These are phyloP conservation scores for Omphalotus guepiniiformis DNA, from an alignment of 768 basidiomycete genomes.

Conservation along the genomic window DNA sequence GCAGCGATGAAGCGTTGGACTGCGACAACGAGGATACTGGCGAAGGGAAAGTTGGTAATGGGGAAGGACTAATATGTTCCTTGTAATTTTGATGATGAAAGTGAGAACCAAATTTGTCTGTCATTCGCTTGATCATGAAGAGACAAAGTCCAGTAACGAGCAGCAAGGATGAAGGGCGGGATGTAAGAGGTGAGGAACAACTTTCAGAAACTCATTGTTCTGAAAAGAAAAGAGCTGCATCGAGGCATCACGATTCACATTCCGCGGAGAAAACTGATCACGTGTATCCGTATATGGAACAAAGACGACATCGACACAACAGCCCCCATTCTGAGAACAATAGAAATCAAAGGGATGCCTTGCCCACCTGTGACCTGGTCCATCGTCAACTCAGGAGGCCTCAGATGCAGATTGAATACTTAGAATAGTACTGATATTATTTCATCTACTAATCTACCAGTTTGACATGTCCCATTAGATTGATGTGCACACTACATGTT, in stretches of 20 bases:
- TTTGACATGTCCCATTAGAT: too few relatives aligned
- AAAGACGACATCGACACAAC: background rate
- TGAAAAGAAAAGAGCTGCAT: conserved; percentile 7
- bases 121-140: conserved; percentile 49
- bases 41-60: conserved; percentile 8
- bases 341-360: too few relatives aligned
- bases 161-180: conserved; percentile 8
- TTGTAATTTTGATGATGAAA: conserved; percentile 2
- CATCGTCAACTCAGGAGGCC: too few relatives aligned
- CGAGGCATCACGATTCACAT: background rate
- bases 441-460: too few relatives aligned
- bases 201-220: conserved; percentile 21
- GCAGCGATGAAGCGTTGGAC: conserved; percentile 23
- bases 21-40: conserved; percentile 23
- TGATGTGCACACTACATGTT: too few relatives aligned
- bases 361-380: too few relatives aligned
- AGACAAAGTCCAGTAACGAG: conserved; percentile 5
- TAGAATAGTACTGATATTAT: too few relatives aligned
- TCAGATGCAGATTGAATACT: too few relatives aligned
- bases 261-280: background rate
- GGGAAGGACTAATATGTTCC: background rate
- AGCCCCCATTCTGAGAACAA: too few relatives aligned
- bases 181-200: conserved; percentile 10
- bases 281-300: background rate
- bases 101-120: conserved; percentile 42